These are phyloP conservation scores for Hygrophoropsis aurantiaca DNA, from an alignment of 768 basidiomycete genomes.

Conservation along the genomic window DNA sequence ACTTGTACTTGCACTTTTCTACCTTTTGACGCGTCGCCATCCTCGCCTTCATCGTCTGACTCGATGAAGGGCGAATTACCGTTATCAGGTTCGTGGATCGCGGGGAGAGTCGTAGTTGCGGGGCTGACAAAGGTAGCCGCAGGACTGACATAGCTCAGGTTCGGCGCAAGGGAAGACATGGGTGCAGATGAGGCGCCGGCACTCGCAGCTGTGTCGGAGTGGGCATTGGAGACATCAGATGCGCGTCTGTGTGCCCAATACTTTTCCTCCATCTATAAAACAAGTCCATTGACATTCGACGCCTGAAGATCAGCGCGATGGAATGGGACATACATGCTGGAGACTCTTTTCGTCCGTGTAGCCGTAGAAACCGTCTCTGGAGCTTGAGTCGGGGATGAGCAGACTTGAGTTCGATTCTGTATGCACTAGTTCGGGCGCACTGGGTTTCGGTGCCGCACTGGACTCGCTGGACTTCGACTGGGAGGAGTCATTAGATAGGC, in stretches of 20 bases:
- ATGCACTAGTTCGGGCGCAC: no score
- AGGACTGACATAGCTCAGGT: conserved; percentile 11
- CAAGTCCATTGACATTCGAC: conserved; percentile 3
- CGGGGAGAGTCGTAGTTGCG: conserved; percentile 40
- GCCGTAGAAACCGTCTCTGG: conserved; percentile 75
- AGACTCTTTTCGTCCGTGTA: conserved; percentile 78
- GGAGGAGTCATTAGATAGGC: no score
- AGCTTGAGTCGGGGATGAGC: conserved; percentile 43
- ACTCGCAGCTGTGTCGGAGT: conserved; percentile 21
- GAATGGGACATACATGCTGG: conserved; percentile 56
- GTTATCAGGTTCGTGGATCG: conserved; percentile 33
- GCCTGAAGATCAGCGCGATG: conserved; percentile 2
- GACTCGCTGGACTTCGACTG: no score
- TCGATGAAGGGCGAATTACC: conserved; percentile 29
- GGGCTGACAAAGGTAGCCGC: conserved; percentile 31
- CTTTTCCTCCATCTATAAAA: conserved; percentile 69
- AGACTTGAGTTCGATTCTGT: conserved; percentile 32
- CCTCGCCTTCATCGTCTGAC: conserved; percentile 38
- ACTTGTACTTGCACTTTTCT: no score
- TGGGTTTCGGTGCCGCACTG: no score
- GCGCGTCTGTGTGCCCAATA: conserved; percentile 62
- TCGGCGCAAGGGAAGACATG: no score
- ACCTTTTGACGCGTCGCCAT: no score
- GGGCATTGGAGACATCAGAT: conserved; percentile 46
- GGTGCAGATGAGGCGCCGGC: no score